Evolutionary conservation across 1,284 basidiomycete genomes (phyloP).

Genomic region (Rhizopogon hawkerae): DNA sequence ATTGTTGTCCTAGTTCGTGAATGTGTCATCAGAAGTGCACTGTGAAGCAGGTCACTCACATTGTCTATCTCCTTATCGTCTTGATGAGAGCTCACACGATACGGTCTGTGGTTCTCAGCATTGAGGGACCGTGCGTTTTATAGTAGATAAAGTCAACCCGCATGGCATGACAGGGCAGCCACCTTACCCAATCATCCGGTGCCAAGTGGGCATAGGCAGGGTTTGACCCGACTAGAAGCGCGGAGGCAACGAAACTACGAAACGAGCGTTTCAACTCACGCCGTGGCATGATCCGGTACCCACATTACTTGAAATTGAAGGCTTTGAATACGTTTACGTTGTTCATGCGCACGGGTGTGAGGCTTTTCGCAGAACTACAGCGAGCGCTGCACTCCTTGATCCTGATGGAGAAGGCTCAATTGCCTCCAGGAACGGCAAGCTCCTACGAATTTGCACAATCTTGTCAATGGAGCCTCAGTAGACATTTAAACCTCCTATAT

Average conservation of each 20-base stretch:
- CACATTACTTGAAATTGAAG: background rate
- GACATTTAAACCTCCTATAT: no score
- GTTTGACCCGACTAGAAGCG: background rate
- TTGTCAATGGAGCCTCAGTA: no score
- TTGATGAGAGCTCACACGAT: background rate
- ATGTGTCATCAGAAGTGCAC: background rate
- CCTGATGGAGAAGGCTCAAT: no score
- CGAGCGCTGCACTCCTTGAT: no score
- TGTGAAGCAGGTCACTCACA: background rate
- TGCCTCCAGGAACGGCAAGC: no score
- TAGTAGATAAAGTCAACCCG: background rate
- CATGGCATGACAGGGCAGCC: background rate
- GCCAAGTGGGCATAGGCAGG: constrained; percentile 1
- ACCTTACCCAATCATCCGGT: background rate
- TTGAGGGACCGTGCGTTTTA: background rate
- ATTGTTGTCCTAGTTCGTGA: background rate
- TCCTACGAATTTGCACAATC: no score
- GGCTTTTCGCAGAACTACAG: no score
- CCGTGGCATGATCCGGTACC: no score
- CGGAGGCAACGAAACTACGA: background rate
- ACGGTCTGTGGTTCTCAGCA: background rate
- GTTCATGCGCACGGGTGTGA: no score
- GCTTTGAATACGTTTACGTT: background rate
- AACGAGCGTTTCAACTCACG: background rate
- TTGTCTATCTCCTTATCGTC: background rate